Conservation (phyloP, 1,139 yeast species). For the Geotrichum histeridarum region DNA sequence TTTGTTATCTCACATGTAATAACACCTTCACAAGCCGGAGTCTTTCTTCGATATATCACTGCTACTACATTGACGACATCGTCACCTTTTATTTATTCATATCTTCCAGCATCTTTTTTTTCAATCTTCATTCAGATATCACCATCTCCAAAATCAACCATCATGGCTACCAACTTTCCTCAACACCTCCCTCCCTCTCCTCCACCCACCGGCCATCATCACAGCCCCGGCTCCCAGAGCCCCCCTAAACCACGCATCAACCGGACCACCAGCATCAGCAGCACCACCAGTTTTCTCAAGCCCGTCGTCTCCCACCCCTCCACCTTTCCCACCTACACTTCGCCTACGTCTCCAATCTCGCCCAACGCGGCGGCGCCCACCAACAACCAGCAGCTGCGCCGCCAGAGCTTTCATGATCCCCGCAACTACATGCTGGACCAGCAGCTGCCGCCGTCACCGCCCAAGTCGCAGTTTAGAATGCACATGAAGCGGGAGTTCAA, state of each 20-base stretch:
- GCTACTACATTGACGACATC: no score
- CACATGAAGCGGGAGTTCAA: background rate
- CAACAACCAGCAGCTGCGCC: background rate
- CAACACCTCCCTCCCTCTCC: no score
- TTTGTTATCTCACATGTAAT: no score
- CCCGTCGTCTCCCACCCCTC: background rate
- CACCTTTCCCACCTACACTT: background rate
- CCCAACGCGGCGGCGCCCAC: background rate
- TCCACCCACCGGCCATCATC: no score
- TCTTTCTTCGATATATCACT: no score
- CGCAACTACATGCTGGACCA: background rate
- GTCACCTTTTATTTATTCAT: background rate
- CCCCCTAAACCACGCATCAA: no score
- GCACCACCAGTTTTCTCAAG: background rate
- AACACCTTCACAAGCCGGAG: no score
- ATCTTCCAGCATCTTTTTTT: background rate
- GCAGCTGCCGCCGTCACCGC: background rate
- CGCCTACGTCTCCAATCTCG: background rate
- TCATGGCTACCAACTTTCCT: background rate
- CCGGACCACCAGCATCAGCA: background rate
- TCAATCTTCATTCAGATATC: background rate
- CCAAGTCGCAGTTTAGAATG: background rate
- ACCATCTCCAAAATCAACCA: background rate
- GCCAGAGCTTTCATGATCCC: conserved; percentile 7
- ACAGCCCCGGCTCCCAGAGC: no score